Conservation (phyloP, 2,329 filamentous ascomycete species). For the Verticillium dahliae region DNA sequence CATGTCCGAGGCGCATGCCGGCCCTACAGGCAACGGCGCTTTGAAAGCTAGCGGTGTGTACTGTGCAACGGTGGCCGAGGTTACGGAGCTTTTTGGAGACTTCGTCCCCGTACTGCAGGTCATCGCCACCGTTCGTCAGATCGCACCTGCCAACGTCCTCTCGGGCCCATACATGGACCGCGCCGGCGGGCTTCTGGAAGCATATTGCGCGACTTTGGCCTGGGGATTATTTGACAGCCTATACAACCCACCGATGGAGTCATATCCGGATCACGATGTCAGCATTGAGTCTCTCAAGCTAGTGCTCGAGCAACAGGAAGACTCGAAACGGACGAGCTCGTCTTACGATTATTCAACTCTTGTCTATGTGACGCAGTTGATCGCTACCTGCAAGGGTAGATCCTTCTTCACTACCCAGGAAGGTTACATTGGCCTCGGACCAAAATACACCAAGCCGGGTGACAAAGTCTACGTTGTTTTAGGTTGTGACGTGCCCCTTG, state of each 20-base stretch:
- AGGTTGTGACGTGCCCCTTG: constrained; percentile 7
- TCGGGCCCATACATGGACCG: neutral
- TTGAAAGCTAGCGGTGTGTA: neutral
- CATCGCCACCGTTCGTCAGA: neutral
- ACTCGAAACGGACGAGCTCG: neutral
- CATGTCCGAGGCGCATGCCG: neutral
- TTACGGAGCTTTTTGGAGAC: neutral
- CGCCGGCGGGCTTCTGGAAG: neutral
- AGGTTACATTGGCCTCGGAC: constrained; percentile 5
- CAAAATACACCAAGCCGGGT: neutral
- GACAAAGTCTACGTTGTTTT: constrained; percentile 6
- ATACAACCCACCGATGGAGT: neutral
- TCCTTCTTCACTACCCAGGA: constrained; percentile 1
- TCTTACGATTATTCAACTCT: constrained; percentile 1
- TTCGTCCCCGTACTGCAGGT: constrained; percentile 1
- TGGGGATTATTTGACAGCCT: neutral
- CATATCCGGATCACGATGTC: neutral
- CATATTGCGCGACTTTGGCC: constrained; percentile 3
- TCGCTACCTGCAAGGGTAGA: constrained; percentile 1
- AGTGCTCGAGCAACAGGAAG: neutral
- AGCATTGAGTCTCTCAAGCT: constrained; percentile 1
- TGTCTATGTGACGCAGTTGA: neutral
- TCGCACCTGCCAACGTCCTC: neutral
- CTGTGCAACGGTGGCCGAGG: neutral
- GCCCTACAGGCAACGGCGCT: neutral